Conservation (phyloP, 441 rosid genomes). For the Pelargonium cotyledonis region DNA sequence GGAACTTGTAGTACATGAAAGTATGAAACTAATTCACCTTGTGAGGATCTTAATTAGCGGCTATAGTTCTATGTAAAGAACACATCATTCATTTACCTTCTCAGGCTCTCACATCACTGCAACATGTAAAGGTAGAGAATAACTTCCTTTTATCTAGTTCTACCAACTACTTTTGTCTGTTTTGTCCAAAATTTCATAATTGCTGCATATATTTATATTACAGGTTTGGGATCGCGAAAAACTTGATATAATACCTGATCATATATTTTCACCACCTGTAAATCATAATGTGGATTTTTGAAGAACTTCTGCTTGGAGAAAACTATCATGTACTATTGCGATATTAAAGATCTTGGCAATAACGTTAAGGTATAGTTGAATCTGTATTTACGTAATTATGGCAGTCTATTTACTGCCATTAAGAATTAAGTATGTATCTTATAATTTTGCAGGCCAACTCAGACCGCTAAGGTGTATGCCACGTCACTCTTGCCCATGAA, state of each 20-base stretch:
- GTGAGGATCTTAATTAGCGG: too few species aligned
- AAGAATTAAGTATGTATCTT: constrained; percentile 3
- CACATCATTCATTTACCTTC: too few species aligned
- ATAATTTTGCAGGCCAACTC: constrained; percentile 63
- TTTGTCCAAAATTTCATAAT: too few species aligned
- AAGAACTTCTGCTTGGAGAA: constrained; percentile 83
- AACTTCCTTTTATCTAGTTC: too few species aligned
- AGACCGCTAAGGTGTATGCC: constrained; percentile 96
- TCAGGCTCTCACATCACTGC: too few species aligned
- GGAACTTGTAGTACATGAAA: too few species aligned
- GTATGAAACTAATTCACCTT: too few species aligned
- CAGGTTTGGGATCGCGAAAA: constrained; percentile 98
- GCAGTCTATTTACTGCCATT: too few species aligned
- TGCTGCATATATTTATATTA: constrained; percentile 11
- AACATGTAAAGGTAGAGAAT: too few species aligned
- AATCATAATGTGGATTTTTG: constrained; percentile 90
- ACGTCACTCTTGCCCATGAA: constrained; percentile 95
- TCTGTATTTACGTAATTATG: background rate
- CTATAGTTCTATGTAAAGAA: too few species aligned
- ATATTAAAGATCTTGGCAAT: constrained; percentile 68
- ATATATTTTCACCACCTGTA: constrained; percentile 81
- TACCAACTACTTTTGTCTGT: background rate
- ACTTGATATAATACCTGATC: constrained; percentile 87
- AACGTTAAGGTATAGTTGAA: constrained; percentile 55
- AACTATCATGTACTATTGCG: constrained; percentile 85